Percentiles rank a stretch among this genome's conserved stretches.
phyloP scores from a whole-genome alignment of 129 eudicot genomes.

The Lonicera japonica region DNA sequence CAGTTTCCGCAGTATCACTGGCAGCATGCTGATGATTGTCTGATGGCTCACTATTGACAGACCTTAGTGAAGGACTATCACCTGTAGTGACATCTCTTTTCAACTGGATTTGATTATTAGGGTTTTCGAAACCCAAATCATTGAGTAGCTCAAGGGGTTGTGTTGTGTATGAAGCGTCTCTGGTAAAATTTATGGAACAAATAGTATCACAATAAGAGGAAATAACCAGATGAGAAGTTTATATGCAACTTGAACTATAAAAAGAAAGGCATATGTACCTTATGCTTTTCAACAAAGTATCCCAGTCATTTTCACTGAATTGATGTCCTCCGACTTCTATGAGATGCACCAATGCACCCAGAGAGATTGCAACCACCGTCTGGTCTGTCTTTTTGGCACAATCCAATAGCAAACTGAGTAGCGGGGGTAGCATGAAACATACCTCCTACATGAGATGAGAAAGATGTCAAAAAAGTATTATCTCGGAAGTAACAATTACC shows the following conservation, averaged over 20 bases:
- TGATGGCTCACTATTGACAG: slow-evolving; percentile 32
- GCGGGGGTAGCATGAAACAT: slow-evolving; percentile 90
- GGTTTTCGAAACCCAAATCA: slow-evolving; percentile 56
- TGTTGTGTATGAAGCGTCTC: slow-evolving; percentile 95
- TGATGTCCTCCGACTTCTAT: slow-evolving; percentile 99
- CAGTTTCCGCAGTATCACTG: slow-evolving; percentile 17
- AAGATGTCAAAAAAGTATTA: slow-evolving; percentile 7
- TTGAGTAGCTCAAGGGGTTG: slow-evolving; percentile 97
- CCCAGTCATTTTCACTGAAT: slow-evolving; percentile 91
- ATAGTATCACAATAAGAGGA: neutral
- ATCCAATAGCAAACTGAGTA: slow-evolving; percentile 79
- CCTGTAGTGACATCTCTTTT: slow-evolving; percentile 30
- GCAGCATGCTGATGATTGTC: slow-evolving; percentile 16
- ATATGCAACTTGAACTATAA: slow-evolving; percentile 2
- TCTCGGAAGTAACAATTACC: neutral
- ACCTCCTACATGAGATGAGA: slow-evolving; percentile 59
- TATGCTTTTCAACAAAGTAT: slow-evolving; percentile 91
- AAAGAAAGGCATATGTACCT: slow-evolving; percentile 41
- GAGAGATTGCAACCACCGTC: slow-evolving; percentile 82
- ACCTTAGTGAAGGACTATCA: slow-evolving; percentile 18
- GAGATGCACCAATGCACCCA: slow-evolving; percentile 97
- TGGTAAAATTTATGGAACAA: slow-evolving; percentile 15
- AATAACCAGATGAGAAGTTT: neutral
- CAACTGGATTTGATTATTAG: slow-evolving; percentile 26
- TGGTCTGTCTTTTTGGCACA: slow-evolving; percentile 97